Conservation (phyloP, 2,329 filamentous ascomycete species). For the Rugonectria rugulosa region DNA sequence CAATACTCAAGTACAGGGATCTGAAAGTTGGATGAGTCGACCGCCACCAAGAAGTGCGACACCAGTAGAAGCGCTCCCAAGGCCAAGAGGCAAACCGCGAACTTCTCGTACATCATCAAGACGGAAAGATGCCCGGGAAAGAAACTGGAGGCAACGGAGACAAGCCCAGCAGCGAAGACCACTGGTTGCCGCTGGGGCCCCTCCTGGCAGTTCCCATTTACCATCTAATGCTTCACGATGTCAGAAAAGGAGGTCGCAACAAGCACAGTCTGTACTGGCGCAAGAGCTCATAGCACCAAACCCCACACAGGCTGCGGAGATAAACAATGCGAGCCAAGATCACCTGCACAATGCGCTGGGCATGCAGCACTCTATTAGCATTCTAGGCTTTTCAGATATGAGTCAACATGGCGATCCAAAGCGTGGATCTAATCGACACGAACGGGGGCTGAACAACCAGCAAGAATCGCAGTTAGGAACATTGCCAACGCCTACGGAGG, state of each 20-base stretch:
- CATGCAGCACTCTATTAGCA: not conserved
- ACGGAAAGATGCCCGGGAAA: constrained; percentile 1
- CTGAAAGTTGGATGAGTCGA: too few species aligned
- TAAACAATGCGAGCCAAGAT: not conserved
- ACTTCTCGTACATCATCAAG: constrained; percentile 8
- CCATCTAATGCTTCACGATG: not conserved
- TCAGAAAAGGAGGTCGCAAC: too few species aligned
- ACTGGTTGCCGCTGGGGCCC: not conserved
- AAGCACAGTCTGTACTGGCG: not conserved
- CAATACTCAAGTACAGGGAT: not conserved
- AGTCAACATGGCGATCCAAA: too few species aligned
- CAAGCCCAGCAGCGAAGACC: too few species aligned
- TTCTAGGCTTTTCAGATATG: not conserved
- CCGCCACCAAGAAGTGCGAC: too few species aligned
- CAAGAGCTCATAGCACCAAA: not conserved
- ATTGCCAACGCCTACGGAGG: too few species aligned
- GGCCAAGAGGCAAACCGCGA: constrained; percentile 3
- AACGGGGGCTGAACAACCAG: too few species aligned
- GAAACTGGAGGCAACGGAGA: too few species aligned
- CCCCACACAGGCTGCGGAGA: not conserved
- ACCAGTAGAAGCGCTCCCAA: not conserved
- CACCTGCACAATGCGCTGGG: not conserved
- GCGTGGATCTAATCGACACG: too few species aligned
- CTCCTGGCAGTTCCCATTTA: not conserved
- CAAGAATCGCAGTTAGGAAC: too few species aligned